Conservation (phyloP, 1,284 basidiomycete genomes). For the Microbotryum violaceum region DNA sequence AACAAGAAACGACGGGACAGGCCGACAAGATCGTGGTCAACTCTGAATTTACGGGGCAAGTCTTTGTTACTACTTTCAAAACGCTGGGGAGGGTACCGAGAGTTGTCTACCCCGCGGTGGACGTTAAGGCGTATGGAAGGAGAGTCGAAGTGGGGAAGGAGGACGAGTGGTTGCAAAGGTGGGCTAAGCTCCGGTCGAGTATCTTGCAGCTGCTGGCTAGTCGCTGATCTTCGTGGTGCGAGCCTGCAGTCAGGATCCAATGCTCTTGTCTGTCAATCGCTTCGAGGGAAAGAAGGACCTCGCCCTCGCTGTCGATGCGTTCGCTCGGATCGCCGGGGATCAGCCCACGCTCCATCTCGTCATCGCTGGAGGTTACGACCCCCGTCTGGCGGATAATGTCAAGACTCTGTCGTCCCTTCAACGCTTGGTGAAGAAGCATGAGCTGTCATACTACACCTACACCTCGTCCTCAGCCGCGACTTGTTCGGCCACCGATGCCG, state of each 20-base stretch:
- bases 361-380: slow-evolving; percentile 64
- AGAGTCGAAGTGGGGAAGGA: slow-evolving; percentile 2
- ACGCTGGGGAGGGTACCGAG: slow-evolving; percentile 57
- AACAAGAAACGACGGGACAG: slow-evolving; percentile 86
- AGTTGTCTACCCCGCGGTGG: slow-evolving; percentile 66
- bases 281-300: slow-evolving; percentile 95
- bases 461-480: slow-evolving; percentile 41
- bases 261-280: slow-evolving; percentile 82
- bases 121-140: slow-evolving; percentile 13
- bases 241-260: slow-evolving; percentile 56
- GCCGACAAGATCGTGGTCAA: slow-evolving; percentile 88
- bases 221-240: neutral
- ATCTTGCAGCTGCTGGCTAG: neutral
- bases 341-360: slow-evolving; percentile 52
- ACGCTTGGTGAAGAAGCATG: slow-evolving; percentile 47
- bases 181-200: neutral
- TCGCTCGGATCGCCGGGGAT: slow-evolving; percentile 45
- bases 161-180: slow-evolving; percentile 25
- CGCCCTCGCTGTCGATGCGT: slow-evolving; percentile 70
- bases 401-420: slow-evolving; percentile 56
- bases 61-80: slow-evolving; percentile 69
- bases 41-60: slow-evolving; percentile 75
- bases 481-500: slow-evolving; percentile 14
- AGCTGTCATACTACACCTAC: slow-evolving; percentile 45
- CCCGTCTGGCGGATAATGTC: slow-evolving; percentile 61